A percentile compares a stretch with the other conserved stretches of the same genome.
These are phyloP conservation scores for Vigna hirtella DNA, from an alignment of 306 rosid genomes.

Conservation along the genomic window DNA sequence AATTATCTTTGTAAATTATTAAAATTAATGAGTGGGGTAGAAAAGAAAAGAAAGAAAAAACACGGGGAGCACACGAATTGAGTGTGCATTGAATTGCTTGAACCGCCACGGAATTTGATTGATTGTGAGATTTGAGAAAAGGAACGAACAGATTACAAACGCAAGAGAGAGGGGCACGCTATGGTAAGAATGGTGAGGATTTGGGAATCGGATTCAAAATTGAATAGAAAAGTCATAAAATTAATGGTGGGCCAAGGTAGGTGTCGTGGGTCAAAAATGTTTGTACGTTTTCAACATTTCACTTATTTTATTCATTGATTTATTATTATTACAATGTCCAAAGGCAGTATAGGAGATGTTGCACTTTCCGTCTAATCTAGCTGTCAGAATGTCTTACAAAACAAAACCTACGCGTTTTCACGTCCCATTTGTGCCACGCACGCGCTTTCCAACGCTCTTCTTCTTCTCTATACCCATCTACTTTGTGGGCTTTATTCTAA, in stretches of 20 bases:
- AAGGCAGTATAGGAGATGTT: not conserved
- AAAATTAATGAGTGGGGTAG: too few relatives aligned
- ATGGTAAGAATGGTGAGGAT: not conserved
- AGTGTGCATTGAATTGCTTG: too few relatives aligned
- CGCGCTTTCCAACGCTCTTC: too few relatives aligned
- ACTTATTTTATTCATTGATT: not conserved
- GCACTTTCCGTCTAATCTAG: not conserved
- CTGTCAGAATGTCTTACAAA: not conserved
- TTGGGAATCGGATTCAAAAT: slow-evolving; percentile 49
- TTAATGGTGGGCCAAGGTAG: not conserved
- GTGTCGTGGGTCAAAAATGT: slow-evolving; percentile 12
- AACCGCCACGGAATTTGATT: too few relatives aligned
- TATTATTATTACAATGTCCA: not conserved
- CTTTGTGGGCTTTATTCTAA: too few relatives aligned
- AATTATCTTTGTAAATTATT: too few relatives aligned
- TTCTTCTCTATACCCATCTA: too few relatives aligned
- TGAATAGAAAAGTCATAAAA: slow-evolving; percentile 8
- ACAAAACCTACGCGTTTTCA: slow-evolving; percentile 1
- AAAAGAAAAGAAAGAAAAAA: not conserved
- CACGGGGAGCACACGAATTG: not conserved
- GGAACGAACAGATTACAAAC: slow-evolving; percentile 34
- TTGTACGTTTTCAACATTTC: not conserved
- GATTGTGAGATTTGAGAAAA: not conserved
- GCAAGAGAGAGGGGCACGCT: not conserved
- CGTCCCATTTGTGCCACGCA: not conserved